These are phyloP conservation scores for Dioscorea cayenensis DNA, from an alignment of 116 monocot species.

Conservation along the genomic window DNA sequence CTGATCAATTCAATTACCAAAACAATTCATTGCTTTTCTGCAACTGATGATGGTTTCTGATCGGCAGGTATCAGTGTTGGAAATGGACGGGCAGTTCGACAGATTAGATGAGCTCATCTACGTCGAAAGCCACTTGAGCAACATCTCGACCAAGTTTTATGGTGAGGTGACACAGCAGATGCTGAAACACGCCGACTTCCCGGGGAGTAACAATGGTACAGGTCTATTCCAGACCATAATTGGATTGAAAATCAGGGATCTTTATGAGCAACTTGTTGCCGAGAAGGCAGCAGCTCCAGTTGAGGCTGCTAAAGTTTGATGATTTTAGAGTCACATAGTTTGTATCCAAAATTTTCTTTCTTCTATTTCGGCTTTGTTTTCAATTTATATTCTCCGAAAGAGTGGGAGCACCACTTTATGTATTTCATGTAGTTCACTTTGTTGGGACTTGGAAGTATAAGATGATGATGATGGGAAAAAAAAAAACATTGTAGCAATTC, in stretches of 20 bases:
- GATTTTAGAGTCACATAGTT: not conserved
- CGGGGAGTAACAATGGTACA: constrained; percentile 93
- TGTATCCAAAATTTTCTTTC: not conserved
- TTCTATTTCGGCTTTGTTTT: not conserved
- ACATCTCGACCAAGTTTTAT: constrained; percentile 85
- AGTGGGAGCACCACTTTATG: not conserved
- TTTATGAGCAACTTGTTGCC: constrained; percentile 67
- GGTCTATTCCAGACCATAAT: constrained; percentile 91
- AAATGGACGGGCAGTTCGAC: constrained; percentile 99
- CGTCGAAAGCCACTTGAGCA: constrained; percentile 92
- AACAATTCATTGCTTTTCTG: not conserved
- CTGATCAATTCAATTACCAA: not conserved
- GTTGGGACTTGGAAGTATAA: constrained; percentile 6
- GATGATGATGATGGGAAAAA: constrained; percentile 1
- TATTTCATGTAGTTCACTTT: constrained; percentile 18
- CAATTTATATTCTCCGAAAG: no score
- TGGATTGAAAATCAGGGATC: constrained; percentile 85
- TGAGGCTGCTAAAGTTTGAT: constrained; percentile 56
- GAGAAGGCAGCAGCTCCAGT: constrained; percentile 36
- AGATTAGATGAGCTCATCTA: constrained; percentile 95
- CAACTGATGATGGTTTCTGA: not conserved
- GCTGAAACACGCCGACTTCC: constrained; percentile 87
- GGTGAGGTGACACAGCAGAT: constrained; percentile 98
- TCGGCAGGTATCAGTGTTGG: constrained; percentile 65
- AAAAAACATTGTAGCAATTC: not conserved